Percentiles rank a stretch among this genome's conserved stretches.
These are phyloP conservation scores for Zizania latifolia DNA, from an alignment of 176 grass and related monocot genomes.

Conservation along the genomic window DNA sequence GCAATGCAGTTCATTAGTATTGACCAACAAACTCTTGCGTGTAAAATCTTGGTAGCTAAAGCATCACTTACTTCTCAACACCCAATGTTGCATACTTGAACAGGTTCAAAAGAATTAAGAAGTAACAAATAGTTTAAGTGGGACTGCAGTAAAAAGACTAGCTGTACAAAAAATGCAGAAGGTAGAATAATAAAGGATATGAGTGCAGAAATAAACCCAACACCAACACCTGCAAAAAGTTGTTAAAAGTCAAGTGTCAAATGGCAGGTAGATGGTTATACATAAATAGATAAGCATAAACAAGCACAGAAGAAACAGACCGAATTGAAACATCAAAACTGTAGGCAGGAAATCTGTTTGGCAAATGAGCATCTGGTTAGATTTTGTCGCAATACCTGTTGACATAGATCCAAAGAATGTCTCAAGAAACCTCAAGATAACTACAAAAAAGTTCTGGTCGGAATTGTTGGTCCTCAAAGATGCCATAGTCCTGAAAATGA, in stretches of 20 bases:
- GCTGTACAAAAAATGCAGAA: not conserved
- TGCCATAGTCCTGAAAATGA: conserved; percentile 45
- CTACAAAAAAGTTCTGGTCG: conserved; percentile 39
- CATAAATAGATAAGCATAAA: not conserved
- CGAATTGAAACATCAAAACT: not conserved
- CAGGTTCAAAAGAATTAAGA: conserved; percentile 48
- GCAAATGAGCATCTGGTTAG: not conserved
- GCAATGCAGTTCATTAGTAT: conserved; percentile 1
- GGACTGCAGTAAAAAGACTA: not conserved
- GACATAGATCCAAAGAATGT: conserved; percentile 54
- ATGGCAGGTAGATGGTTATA: not conserved
- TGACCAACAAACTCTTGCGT: not conserved
- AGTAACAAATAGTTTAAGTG: not conserved
- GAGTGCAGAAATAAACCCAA: conserved; percentile 57
- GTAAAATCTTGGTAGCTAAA: not conserved
- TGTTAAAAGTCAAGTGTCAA: not conserved
- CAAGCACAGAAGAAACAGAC: not conserved
- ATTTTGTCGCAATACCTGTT: conserved; percentile 16
- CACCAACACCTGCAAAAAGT: conserved; percentile 39
- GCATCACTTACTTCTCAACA: conserved; percentile 70
- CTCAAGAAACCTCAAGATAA: conserved; percentile 49
- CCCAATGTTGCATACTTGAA: conserved; percentile 83
- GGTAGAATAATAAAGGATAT: conserved; percentile 40
- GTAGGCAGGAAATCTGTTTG: not conserved
- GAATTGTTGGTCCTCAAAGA: conserved; percentile 44